phyloP scores from a whole-genome alignment of 164 flowering plant genomes.

The Vitis riparia region DNA sequence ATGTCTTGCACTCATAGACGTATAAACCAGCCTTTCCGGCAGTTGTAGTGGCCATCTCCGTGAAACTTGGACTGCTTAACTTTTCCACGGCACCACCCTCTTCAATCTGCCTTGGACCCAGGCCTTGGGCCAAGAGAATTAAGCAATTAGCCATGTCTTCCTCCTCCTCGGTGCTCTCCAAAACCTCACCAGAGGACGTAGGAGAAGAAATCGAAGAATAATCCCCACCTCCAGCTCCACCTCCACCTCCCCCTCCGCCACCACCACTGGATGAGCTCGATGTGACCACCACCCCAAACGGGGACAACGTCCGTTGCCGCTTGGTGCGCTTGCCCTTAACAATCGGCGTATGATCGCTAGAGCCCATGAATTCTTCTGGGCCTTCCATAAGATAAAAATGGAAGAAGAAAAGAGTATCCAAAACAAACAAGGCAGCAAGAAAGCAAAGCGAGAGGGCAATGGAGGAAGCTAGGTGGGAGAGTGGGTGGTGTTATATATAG shows the following conservation, averaged over 20 bases:
- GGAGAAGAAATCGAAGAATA: slow-evolving; percentile 8
- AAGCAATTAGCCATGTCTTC: slow-evolving; percentile 63
- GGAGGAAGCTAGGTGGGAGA: slow-evolving; percentile 5
- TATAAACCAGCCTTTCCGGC: slow-evolving; percentile 30
- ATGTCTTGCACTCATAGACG: slow-evolving; percentile 62
- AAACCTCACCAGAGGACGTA: slow-evolving; percentile 15
- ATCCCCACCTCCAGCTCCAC: slow-evolving; percentile 2
- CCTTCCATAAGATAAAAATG: neutral
- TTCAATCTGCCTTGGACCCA: slow-evolving; percentile 5
- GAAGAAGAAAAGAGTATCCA: neutral
- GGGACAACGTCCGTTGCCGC: slow-evolving; percentile 38
- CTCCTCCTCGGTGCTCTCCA: slow-evolving; percentile 40
- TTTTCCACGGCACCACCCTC: slow-evolving; percentile 9
- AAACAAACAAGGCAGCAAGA: neutral
- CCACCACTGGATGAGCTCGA: slow-evolving; percentile 24
- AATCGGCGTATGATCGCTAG: slow-evolving; percentile 9
- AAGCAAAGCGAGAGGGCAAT: slow-evolving; percentile 14
- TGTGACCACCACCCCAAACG: slow-evolving; percentile 2
- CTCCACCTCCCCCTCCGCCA: neutral
- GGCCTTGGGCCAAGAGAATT: slow-evolving; percentile 43
- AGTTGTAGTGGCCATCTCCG: slow-evolving; percentile 10
- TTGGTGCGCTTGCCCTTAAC: slow-evolving; percentile 55
- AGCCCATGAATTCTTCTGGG: slow-evolving; percentile 6
- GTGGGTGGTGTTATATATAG: slow-evolving; percentile 26
- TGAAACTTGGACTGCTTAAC: slow-evolving; percentile 9